These are phyloP conservation scores for Geranomyces variabilis DNA, from an alignment of 192 early-diverging fungal species.

Conservation along the genomic window DNA sequence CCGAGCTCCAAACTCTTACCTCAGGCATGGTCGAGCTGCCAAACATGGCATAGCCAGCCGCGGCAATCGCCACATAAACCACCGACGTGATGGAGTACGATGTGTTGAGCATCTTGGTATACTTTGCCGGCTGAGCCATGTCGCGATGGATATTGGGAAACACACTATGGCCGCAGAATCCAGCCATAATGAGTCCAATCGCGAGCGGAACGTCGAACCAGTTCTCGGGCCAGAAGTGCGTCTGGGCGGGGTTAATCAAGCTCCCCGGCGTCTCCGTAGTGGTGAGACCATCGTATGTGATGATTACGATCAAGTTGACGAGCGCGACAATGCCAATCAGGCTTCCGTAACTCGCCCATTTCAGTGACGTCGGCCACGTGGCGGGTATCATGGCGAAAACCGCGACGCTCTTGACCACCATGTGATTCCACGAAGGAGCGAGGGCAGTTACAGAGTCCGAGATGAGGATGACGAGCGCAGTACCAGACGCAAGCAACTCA, in stretches of 20 bases:
- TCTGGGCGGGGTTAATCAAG: constrained; percentile 54
- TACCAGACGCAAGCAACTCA: constrained; percentile 49
- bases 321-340: constrained; percentile 63
- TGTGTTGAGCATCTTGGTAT: constrained; percentile 54
- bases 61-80: constrained; percentile 60
- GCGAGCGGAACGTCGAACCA: constrained; percentile 50
- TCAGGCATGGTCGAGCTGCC: constrained; percentile 60
- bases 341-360: constrained; percentile 55
- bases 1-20: constrained; percentile 44
- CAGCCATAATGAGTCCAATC: constrained; percentile 63
- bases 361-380: constrained; percentile 52
- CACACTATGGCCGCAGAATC: constrained; percentile 64
- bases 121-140: constrained; percentile 58
- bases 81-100: constrained; percentile 53
- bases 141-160: constrained; percentile 72
- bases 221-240: constrained; percentile 52
- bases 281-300: constrained; percentile 61
- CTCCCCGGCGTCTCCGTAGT: constrained; percentile 59
- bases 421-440: constrained; percentile 26
- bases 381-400: constrained; percentile 56
- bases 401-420: constrained; percentile 52
- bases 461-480: constrained; percentile 47
- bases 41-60: constrained; percentile 72
- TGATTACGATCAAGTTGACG: constrained; percentile 52
- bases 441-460: constrained; percentile 46